A percentile compares a stretch with the other conserved stretches of the same genome.
phyloP scores from a whole-genome alignment of 441 rosid species.

The Biscutella laevigata region DNA sequence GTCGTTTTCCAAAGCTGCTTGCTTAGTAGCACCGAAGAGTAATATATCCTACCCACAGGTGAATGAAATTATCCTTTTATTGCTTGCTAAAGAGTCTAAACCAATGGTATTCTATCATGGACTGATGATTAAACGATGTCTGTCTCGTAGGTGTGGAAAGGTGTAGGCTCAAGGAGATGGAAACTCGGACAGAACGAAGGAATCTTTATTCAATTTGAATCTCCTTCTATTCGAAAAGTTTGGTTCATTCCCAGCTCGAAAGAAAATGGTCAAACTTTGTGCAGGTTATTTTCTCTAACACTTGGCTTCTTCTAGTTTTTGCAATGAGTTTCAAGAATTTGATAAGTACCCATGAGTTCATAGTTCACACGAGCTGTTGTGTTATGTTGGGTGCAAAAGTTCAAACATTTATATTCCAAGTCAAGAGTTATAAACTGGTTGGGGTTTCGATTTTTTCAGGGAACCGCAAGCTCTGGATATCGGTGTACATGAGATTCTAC shows the following conservation, averaged over 20 bases:
- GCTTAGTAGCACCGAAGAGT: constrained; percentile 70
- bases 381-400: neutral
- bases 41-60: constrained; percentile 96
- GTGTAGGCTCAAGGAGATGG: constrained; percentile 98
- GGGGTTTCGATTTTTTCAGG: constrained; percentile 36
- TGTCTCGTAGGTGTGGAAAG: constrained; percentile 82
- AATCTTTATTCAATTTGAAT: constrained; percentile 84
- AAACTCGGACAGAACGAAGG: constrained; percentile 83
- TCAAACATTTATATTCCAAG: neutral
- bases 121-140: neutral
- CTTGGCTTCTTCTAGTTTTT: neutral
- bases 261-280: constrained; percentile 69
- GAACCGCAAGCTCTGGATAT: constrained; percentile 74
- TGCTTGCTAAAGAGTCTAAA: neutral
- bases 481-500: constrained; percentile 67
- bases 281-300: constrained; percentile 50
- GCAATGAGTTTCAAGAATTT: neutral
- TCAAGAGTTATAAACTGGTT: neutral
- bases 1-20: constrained; percentile 78
- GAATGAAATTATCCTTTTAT: neutral
- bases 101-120: neutral
- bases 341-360: constrained; percentile 1
- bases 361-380: neutral
- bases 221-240: constrained; percentile 52
- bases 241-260: constrained; percentile 78